These are phyloP conservation scores for Metschnikowia koreensis DNA, from an alignment of 805 yeast species.

Conservation along the genomic window DNA sequence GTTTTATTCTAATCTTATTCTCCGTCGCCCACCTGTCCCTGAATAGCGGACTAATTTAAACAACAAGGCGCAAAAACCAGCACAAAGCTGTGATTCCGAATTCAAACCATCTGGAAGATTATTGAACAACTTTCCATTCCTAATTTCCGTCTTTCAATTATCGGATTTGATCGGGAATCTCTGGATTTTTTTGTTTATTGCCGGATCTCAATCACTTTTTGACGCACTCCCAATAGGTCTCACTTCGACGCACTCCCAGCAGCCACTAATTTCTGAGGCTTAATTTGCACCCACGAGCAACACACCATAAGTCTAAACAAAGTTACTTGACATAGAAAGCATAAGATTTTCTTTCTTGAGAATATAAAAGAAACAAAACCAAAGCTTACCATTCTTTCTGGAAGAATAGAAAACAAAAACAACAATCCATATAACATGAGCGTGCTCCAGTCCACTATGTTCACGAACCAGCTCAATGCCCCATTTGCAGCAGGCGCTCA, in stretches of 20 bases:
- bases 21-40: background rate
- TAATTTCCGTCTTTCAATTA: background rate
- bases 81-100: background rate
- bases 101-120: background rate
- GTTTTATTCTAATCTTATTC: background rate
- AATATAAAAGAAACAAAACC: background rate
- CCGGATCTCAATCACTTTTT: background rate
- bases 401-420: background rate
- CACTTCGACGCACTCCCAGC: background rate
- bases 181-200: background rate
- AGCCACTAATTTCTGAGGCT: background rate
- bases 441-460: slow-evolving; percentile 31
- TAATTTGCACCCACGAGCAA: background rate
- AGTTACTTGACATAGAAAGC: no score
- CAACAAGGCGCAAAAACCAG: background rate
- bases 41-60: background rate
- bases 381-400: background rate
- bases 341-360: no score
- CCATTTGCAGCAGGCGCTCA: slow-evolving; percentile 21
- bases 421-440: slow-evolving; percentile 22
- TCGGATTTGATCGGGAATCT: background rate
- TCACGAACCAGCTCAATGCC: slow-evolving; percentile 28
- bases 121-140: background rate
- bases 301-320: no score
- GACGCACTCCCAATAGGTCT: background rate